phyloP scores from a whole-genome alignment of 495 filamentous ascomycete species.

The Eremomyces bilateralis region DNA sequence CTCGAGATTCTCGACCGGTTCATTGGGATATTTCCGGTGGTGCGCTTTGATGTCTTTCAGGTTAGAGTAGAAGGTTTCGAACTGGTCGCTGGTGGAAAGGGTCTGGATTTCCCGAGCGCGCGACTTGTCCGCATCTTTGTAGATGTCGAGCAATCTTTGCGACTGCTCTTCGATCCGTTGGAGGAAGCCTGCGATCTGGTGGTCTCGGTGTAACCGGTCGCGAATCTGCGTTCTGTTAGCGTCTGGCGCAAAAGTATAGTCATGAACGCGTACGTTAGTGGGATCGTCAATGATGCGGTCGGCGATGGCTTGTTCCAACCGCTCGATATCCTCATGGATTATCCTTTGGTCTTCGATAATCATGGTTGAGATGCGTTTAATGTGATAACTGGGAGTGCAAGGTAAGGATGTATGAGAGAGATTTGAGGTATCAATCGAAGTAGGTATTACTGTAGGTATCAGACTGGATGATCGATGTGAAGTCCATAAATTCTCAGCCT shows the following conservation, averaged over 20 bases:
- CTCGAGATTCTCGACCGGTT: constrained; percentile 88
- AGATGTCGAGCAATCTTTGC: constrained; percentile 55
- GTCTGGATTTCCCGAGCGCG: constrained; percentile 60
- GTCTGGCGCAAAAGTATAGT: neutral
- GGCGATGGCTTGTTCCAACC: constrained; percentile 79
- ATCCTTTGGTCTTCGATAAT: constrained; percentile 79
- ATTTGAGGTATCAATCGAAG: too few species aligned
- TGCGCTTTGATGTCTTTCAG: constrained; percentile 61
- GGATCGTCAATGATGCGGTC: constrained; percentile 49
- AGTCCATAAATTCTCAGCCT: too few species aligned
- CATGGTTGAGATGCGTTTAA: constrained; percentile 29
- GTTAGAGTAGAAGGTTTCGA: constrained; percentile 83
- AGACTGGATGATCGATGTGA: too few species aligned
- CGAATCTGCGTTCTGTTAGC: constrained; percentile 42
- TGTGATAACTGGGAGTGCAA: too few species aligned
- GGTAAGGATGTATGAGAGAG: too few species aligned
- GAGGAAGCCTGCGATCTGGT: constrained; percentile 75
- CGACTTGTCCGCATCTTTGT: constrained; percentile 51
- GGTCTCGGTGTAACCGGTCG: constrained; percentile 66
- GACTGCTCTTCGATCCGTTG: constrained; percentile 73
- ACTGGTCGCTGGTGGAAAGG: constrained; percentile 70
- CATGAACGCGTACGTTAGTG: constrained; percentile 42
- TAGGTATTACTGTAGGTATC: too few species aligned
- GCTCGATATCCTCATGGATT: constrained; percentile 85
- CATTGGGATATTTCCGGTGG: constrained; percentile 78